Percentiles rank a stretch among this genome's conserved stretches.
Conservation (phyloP, 495 filamentous ascomycete species). For the Ascodesmis nigricans region DNA sequence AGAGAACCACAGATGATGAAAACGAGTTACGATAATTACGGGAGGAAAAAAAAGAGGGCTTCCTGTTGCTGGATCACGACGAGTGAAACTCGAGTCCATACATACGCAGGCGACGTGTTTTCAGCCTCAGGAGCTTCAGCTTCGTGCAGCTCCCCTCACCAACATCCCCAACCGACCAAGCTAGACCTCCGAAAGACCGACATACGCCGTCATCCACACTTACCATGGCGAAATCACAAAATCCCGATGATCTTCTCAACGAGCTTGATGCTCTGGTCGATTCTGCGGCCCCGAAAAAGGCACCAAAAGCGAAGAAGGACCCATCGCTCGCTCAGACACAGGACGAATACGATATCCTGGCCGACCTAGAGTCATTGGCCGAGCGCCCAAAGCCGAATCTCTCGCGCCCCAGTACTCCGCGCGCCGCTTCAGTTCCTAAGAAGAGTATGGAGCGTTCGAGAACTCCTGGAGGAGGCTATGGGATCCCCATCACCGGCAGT, state of each 20-base stretch:
- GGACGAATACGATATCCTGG: constrained; percentile 46
- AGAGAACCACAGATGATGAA: no score
- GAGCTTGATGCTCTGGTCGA: constrained; percentile 31
- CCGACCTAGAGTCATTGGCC: constrained; percentile 42
- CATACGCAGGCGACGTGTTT: no score
- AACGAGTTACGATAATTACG: no score
- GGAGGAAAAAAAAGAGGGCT: no score
- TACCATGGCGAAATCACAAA: constrained; percentile 57
- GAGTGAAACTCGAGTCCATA: no score
- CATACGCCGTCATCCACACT: neutral
- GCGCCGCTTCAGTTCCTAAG: constrained; percentile 33
- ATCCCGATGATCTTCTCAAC: constrained; percentile 65
- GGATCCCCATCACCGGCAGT: constrained; percentile 12
- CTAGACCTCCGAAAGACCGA: no score
- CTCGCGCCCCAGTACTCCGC: constrained; percentile 65
- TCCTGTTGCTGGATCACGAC: no score
- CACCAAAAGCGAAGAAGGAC: constrained; percentile 3
- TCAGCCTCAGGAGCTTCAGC: no score
- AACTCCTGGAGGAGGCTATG: constrained; percentile 18
- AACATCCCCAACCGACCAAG: no score
- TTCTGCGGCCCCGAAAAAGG: neutral
- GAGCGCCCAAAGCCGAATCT: constrained; percentile 32
- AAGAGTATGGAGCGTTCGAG: constrained; percentile 14
- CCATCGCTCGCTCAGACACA: constrained; percentile 26
- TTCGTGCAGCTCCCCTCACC: no score